Base-by-base conservation (phyloP, 768 basidiomycete species). In the Pleurotus cornucopiae region DNA sequence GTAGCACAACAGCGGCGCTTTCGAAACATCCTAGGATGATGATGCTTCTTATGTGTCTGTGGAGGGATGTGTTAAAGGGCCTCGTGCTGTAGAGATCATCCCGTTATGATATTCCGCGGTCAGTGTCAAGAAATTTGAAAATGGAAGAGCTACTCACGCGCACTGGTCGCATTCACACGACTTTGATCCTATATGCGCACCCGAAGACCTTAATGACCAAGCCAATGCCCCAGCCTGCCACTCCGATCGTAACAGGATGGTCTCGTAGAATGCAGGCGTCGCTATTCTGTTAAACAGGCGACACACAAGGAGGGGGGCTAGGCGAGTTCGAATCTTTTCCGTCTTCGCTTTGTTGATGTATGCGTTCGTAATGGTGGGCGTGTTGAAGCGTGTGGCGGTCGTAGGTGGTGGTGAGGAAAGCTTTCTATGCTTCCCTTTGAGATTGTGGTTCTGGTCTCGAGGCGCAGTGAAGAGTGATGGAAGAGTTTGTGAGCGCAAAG, bases 241-340 rank as follows among this genome's bases (percentile, higher is more conserved):
- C 0, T 73, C 58, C 0, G 78, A 71, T 38, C 64, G 69, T 45
- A 88, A 63, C 61, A 73, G 71, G 43, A 87, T 58, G 43, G 75
- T 73, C 63, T 78, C 72, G 71, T 86, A 86, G 58, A 83, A 74
- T 11, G 85, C 72, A 1, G 85, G 84, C 0, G 76, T 76, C 1
- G 73, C 76, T 57, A 88, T 84, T 57, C 86, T 76, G 44, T 75
- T 66, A 69, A 85, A 82, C 20, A 69, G 63, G 39, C 67, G 76
- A 49, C 69, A 84, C 46, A 82, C 80, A 51, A 81, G 76, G 13
- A 87, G 75, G 0, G 77, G 73, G 4, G 80, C 71, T 14, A 69
- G 63, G 12, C 67, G 67, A 26, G 67, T 62, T 45, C 51, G 48
- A 6, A 49, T 49, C 12, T 23, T 52, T 5, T n/a, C 23, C 6